Evolutionary conservation across 176 grass and related monocot species (phyloP).

Genomic region (Aegilops umbellulata): DNA sequence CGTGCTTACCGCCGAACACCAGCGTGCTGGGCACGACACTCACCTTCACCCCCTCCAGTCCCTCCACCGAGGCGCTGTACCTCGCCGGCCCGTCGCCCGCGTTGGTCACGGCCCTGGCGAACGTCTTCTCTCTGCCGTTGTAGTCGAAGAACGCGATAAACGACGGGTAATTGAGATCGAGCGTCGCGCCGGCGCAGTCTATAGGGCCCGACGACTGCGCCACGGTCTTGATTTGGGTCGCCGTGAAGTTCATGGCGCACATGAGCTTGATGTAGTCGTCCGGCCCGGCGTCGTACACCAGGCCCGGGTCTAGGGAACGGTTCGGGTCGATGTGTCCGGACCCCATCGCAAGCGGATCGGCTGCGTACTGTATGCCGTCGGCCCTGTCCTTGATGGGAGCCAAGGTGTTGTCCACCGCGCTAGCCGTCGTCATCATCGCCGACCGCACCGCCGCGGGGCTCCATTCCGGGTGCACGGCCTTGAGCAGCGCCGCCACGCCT

Average conservation of each 20-base stretch:
- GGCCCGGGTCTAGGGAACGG: conserved; percentile 58
- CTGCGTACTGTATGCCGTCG: not conserved
- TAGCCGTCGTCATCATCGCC: conserved; percentile 82
- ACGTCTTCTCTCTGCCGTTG: conserved; percentile 23
- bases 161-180: conserved; percentile 86
- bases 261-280: conserved; percentile 63
- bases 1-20: conserved; percentile 48
- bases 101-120: conserved; percentile 55
- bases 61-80: conserved; percentile 49
- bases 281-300: conserved; percentile 65
- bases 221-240: conserved; percentile 57
- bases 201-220: conserved; percentile 17
- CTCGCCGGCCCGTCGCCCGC: conserved; percentile 45
- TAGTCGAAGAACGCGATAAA: conserved; percentile 62
- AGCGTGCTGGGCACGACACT: conserved; percentile 33
- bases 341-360: conserved; percentile 48
- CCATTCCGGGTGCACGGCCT: conserved; percentile 50
- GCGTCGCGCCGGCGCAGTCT: conserved; percentile 46
- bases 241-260: conserved; percentile 83
- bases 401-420: conserved; percentile 50
- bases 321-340: conserved; percentile 65
- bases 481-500: conserved; percentile 63
- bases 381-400: conserved; percentile 63
- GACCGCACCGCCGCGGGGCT: conserved; percentile 68
- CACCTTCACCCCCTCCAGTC: conserved; percentile 43